phyloP scores from a whole-genome alignment of 148 eudicot genomes.

The Rhododendron griersonianum region DNA sequence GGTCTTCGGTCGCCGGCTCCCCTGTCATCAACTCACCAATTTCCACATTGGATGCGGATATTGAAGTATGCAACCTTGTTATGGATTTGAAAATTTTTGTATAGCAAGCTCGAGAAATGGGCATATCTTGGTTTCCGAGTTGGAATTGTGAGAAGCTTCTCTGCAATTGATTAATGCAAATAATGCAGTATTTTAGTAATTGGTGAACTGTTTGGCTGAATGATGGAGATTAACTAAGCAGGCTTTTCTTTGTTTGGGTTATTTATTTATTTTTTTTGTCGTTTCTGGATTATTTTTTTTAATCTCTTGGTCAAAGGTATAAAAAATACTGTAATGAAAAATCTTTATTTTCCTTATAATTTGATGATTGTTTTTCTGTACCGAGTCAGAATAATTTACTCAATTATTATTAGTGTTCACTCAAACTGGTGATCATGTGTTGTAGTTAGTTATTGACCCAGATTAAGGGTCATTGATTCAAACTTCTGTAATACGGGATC shows the following conservation, averaged over 20 bases:
- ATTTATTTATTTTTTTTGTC: not conserved
- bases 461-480: not conserved
- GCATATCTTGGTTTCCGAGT: not conserved
- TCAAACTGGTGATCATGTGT: not conserved
- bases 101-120: not conserved
- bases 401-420: not conserved
- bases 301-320: not conserved
- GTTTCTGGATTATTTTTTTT: not conserved
- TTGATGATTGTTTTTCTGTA: not conserved
- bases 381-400: not conserved
- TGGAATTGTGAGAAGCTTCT: not conserved
- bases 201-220: not conserved
- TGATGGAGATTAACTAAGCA: not conserved
- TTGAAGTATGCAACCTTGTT: not conserved
- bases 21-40: not conserved
- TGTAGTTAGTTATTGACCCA: not conserved
- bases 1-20: too few relatives aligned
- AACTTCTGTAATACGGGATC: too few relatives aligned
- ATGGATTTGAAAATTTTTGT: too few relatives aligned
- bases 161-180: not conserved
- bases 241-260: not conserved
- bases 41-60: not conserved
- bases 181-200: not conserved
- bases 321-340: not conserved
- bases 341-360: not conserved